Conservation (phyloP, 2,329 filamentous ascomycete species). For the Penicillium psychrosexuale region DNA sequence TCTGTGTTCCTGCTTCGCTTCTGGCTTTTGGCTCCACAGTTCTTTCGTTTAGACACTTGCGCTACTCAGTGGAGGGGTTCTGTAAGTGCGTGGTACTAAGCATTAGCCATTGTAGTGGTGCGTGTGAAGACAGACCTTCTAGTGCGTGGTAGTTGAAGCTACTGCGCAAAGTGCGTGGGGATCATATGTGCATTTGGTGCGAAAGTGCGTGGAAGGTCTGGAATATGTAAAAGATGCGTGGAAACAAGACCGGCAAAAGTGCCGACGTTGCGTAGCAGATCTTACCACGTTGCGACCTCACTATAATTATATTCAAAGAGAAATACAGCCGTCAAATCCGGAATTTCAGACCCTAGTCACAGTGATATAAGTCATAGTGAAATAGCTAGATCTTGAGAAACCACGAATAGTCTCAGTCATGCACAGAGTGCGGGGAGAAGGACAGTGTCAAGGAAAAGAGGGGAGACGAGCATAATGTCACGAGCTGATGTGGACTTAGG, state of each 20-base stretch:
- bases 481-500: slow-evolving; percentile 9
- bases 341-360: not conserved
- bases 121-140: not conserved
- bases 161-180: not conserved
- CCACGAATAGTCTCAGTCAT: not conserved
- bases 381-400: not conserved
- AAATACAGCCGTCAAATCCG: not conserved
- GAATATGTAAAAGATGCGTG: not conserved
- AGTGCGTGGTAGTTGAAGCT: not conserved
- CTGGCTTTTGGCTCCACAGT: not conserved
- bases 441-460: slow-evolving; percentile 1
- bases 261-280: slow-evolving; percentile 18
- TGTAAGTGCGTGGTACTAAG: slow-evolving; percentile 1
- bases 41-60: not conserved
- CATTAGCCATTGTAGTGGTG: not conserved
- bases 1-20: not conserved
- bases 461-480: slow-evolving; percentile 13
- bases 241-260: not conserved
- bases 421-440: not conserved
- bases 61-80: not conserved
- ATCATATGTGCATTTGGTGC: not conserved
- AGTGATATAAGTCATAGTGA: not conserved
- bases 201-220: not conserved
- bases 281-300: not conserved
- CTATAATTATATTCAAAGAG: not conserved